Percentiles rank a stretch among this genome's conserved stretches.
These are phyloP conservation scores for Wickerhamiella infanticola DNA, from an alignment of 1,139 yeast species.

Conservation along the genomic window DNA sequence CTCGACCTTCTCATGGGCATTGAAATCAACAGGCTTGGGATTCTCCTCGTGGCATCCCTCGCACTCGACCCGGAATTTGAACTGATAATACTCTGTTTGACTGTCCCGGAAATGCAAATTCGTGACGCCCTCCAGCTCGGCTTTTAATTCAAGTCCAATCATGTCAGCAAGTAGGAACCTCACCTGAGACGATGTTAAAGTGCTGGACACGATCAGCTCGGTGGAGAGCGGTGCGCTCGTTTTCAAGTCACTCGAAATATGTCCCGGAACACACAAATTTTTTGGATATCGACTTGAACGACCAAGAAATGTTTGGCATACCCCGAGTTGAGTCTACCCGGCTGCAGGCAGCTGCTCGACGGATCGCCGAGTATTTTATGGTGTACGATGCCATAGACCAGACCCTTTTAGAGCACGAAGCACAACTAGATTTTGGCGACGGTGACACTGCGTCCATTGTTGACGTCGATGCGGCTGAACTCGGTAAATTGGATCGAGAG, in stretches of 20 bases:
- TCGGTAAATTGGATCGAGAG: neutral
- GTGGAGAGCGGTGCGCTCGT: neutral
- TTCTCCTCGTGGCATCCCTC: conserved; percentile 68
- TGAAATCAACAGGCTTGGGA: conserved; percentile 57
- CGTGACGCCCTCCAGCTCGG: conserved; percentile 49
- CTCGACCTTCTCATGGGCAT: conserved; percentile 42
- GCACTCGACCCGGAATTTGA: conserved; percentile 53
- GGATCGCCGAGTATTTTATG: conserved; percentile 13
- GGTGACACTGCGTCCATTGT: neutral
- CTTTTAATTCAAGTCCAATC: conserved; percentile 38
- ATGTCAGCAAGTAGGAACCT: conserved; percentile 12
- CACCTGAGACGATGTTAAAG: neutral
- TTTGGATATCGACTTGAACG: conserved; percentile 5
- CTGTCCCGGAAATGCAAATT: conserved; percentile 51
- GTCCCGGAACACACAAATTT: conserved; percentile 8
- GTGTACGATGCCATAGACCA: conserved; percentile 11
- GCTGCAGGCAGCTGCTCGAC: conserved; percentile 13
- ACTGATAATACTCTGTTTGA: conserved; percentile 49
- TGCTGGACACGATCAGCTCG: neutral
- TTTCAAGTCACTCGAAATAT: neutral
- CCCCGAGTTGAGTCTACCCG: conserved; percentile 12
- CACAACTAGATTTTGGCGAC: conserved; percentile 6
- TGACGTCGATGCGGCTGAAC: neutral
- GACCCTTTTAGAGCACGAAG: conserved; percentile 14
- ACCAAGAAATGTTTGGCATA: conserved; percentile 9